Percentiles rank a stretch among this genome's conserved stretches.
These are phyloP conservation scores for Suhomyces yuchorum DNA, from an alignment of 1,139 yeast species.

Conservation along the genomic window DNA sequence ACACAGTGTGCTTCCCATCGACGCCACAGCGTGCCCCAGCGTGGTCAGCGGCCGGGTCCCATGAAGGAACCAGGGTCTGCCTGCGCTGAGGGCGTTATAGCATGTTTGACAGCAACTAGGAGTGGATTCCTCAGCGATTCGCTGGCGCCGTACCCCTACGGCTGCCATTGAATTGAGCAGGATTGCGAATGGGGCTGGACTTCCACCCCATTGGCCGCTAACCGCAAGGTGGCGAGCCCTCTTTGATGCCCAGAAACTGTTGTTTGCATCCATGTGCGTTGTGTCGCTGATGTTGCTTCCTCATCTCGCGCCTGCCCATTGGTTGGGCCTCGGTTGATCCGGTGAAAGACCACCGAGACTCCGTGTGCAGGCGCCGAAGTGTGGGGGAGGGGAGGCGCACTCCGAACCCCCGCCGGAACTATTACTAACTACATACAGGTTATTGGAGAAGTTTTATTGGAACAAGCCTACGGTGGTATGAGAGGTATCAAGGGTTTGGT, in stretches of 20 bases:
- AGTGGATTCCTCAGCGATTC: too few species aligned
- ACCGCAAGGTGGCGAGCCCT: too few species aligned
- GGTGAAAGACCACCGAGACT: conserved; percentile 8
- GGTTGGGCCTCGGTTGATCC: conserved; percentile 7
- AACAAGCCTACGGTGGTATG: conserved; percentile 99
- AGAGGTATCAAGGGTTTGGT: conserved; percentile 97
- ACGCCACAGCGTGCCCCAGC: background rate
- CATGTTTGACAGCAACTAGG: too few species aligned
- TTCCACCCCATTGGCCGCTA: too few species aligned
- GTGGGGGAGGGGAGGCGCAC: conserved; percentile 15
- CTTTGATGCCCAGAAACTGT: background rate
- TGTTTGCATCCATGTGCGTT: background rate
- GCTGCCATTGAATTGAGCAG: too few species aligned
- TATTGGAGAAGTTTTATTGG: conserved; percentile 90
- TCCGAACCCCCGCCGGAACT: conserved; percentile 1
- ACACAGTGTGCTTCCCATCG: background rate
- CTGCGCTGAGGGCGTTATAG: too few species aligned
- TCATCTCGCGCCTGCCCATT: conserved; percentile 1
- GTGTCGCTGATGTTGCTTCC: background rate
- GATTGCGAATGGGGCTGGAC: too few species aligned
- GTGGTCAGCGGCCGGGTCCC: background rate
- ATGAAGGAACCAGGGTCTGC: too few species aligned
- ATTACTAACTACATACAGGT: conserved; percentile 31
- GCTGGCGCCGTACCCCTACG: too few species aligned
- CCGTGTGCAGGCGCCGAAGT: conserved; percentile 7